Percentiles rank a stretch among this genome's conserved stretches.
phyloP scores from a whole-genome alignment of 2,329 filamentous ascomycete genomes.

The Nemania sp. region DNA sequence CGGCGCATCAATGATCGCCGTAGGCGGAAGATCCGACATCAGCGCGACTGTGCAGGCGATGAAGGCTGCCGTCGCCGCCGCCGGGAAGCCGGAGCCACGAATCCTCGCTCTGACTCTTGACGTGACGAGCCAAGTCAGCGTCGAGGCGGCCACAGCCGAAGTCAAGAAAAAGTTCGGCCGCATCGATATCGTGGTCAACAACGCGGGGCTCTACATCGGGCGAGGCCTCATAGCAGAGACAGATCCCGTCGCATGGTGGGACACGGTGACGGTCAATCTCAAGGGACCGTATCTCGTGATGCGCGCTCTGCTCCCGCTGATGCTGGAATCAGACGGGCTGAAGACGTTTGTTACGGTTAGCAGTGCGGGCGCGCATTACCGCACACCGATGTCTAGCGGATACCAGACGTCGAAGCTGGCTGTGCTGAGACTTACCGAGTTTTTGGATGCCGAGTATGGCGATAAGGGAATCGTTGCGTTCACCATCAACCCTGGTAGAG shows the following conservation, averaged over 20 bases:
- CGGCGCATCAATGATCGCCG: conserved; percentile 54
- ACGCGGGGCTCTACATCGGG: conserved; percentile 46
- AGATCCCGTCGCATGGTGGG: conserved; percentile 53
- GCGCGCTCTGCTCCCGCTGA: conserved; percentile 60
- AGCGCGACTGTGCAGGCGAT: conserved; percentile 45
- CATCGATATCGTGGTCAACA: conserved; percentile 54
- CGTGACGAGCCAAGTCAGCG: conserved; percentile 50
- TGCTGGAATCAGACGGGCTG: conserved; percentile 43
- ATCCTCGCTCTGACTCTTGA: conserved; percentile 52
- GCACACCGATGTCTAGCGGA: conserved; percentile 49
- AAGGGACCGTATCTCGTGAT: conserved; percentile 60
- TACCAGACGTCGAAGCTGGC: conserved; percentile 62
- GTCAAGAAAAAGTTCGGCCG: conserved; percentile 51
- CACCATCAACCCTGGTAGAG: conserved; percentile 57
- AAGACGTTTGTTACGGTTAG: conserved; percentile 59
- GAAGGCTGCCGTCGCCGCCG: conserved; percentile 43
- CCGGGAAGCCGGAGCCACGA: conserved; percentile 46
- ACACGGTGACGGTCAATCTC: conserved; percentile 61
- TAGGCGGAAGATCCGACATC: conserved; percentile 47
- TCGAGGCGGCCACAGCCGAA: conserved; percentile 49
- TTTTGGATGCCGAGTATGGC: conserved; percentile 57
- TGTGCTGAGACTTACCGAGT: conserved; percentile 59
- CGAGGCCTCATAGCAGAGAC: conserved; percentile 42
- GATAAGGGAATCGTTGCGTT: conserved; percentile 56
- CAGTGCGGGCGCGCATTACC: conserved; percentile 55